Evolutionary conservation across 768 basidiomycete species (phyloP), one percentile per base, ranked within the genome.

Genomic region (Russula compacta): DNA sequence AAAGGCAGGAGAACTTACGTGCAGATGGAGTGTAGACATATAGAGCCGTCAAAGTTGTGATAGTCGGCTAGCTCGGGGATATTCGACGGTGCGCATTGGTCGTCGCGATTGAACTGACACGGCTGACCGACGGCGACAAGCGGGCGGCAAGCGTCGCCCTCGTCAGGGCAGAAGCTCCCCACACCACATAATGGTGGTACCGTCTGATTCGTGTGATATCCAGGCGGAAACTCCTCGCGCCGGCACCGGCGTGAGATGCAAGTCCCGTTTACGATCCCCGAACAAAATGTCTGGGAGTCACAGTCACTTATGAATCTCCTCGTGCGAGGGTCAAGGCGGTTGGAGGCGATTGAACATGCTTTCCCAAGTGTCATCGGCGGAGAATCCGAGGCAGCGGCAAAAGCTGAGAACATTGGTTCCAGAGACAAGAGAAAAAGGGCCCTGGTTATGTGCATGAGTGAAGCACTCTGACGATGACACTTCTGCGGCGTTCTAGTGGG

Each of bases 71-170:
- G 52, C 33, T 32, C 65, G 7, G 43, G n/a, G 12, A 19, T 43
- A 32, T 53, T 32, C 47, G 63, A 21, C 8, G 65, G 55, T 33
- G 51, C 36, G 36, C 65, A 66, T 17, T 66, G 63, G 42, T 66
- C 65, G 46, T 66, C 65, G 36, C 65, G 58, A 51, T 64, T 64
- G 52, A 66, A 66, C 42, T 66, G 55, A 50, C 65, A 66, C 3
- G 63, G 44, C 42, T 46, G 49, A 11, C 65, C 65, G 8, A 52
- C 63, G 5, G 65, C 42, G 1, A 54, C 52, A 15, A 59, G 63
- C 29, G 58, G 58, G 21, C 47, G 59, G 12, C 65, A 66, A 6
- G 56, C 32, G 38, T 61, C 60, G 43, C 65, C 65, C 32, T 64
- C 63, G 38, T 64, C 65, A 4, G 65, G 63, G 33, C 65, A 66